Percentiles rank a stretch among this genome's conserved stretches.
Conservation (phyloP, 2,329 filamentous ascomycete genomes). For the Trichoderma lentiforme region DNA sequence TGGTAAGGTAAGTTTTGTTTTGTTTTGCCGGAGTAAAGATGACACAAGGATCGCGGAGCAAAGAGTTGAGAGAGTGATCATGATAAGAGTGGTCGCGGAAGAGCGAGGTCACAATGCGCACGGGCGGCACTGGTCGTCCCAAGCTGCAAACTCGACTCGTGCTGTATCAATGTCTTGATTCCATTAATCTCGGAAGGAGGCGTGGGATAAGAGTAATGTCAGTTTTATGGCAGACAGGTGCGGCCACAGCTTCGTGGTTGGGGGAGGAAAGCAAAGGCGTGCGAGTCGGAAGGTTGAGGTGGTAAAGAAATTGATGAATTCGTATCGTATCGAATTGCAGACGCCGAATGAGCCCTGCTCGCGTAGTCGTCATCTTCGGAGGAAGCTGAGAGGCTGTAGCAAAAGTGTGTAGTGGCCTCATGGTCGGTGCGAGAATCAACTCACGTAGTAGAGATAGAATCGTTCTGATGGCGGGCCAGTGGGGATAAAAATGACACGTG, state of each 20-base stretch:
- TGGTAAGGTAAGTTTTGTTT: neutral
- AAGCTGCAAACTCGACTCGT: neutral
- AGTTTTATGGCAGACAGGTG: conserved; percentile 2
- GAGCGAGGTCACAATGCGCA: neutral
- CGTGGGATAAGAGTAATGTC: neutral
- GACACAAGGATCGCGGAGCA: conserved; percentile 25
- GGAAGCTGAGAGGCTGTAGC: neutral
- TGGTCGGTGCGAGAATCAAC: conserved; percentile 14
- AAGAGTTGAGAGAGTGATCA: conserved; percentile 28
- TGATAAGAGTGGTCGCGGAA: conserved; percentile 21
- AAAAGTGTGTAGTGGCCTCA: conserved; percentile 7
- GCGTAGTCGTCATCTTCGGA: neutral
- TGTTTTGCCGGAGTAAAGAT: conserved; percentile 8
- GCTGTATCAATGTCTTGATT: conserved; percentile 5
- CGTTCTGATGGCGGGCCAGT: conserved; percentile 6
- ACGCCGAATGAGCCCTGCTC: conserved; percentile 4
- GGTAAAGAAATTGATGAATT: neutral
- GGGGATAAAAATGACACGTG: conserved; percentile 23
- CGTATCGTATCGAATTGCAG: conserved; percentile 8
- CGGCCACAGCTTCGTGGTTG: conserved; percentile 4
- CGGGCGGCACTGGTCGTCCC: conserved; percentile 14
- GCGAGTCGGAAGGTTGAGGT: neutral
- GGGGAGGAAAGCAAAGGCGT: neutral
- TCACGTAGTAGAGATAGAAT: conserved; percentile 15
- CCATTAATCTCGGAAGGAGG: conserved; percentile 6